A percentile compares a stretch with the other conserved stretches of the same genome.
These are phyloP conservation scores for Fragaria nilgerrensis DNA, from an alignment of 306 rosid genomes.

Conservation along the genomic window DNA sequence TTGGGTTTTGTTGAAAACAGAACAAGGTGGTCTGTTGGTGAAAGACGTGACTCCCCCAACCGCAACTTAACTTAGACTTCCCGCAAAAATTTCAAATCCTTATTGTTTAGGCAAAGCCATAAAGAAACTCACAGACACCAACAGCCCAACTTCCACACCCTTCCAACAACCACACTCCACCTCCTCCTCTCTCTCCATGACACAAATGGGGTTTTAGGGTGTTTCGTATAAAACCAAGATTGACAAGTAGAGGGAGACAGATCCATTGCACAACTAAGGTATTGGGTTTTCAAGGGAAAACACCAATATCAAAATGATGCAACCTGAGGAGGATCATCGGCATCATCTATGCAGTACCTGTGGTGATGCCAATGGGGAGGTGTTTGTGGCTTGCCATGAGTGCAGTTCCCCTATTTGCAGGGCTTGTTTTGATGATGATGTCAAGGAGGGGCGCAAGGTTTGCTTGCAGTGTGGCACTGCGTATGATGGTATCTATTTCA, in stretches of 20 bases:
- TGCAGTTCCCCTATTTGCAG: constrained; percentile 81
- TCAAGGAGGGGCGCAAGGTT: constrained; percentile 69
- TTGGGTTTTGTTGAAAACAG: neutral
- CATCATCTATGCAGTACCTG: constrained; percentile 68
- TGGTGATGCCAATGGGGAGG: constrained; percentile 80
- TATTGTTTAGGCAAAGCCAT: constrained; percentile 18
- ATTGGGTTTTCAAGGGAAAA: constrained; percentile 14
- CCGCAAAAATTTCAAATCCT: constrained; percentile 61
- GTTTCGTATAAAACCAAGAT: constrained; percentile 50
- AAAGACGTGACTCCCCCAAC: constrained; percentile 60
- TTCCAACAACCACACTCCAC: constrained; percentile 42
- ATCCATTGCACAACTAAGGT: constrained; percentile 13
- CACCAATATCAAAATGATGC: constrained; percentile 59
- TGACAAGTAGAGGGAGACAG: constrained; percentile 25
- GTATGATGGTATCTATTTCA: constrained; percentile 45
- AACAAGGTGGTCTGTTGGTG: constrained; percentile 36
- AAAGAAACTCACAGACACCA: constrained; percentile 39
- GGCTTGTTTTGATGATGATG: constrained; percentile 66
- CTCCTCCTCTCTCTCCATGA: constrained; percentile 18
- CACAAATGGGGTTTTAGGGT: constrained; percentile 28
- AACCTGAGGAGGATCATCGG: constrained; percentile 55
- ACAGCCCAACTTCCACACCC: constrained; percentile 69
- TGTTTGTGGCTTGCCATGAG: constrained; percentile 80
- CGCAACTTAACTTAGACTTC: constrained; percentile 71
- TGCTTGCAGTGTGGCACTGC: constrained; percentile 83